Evolutionary conservation across 345 rosid species (phyloP), one percentile per base, ranked within the genome.

Genomic region (Carallia pectinifolia): DNA sequence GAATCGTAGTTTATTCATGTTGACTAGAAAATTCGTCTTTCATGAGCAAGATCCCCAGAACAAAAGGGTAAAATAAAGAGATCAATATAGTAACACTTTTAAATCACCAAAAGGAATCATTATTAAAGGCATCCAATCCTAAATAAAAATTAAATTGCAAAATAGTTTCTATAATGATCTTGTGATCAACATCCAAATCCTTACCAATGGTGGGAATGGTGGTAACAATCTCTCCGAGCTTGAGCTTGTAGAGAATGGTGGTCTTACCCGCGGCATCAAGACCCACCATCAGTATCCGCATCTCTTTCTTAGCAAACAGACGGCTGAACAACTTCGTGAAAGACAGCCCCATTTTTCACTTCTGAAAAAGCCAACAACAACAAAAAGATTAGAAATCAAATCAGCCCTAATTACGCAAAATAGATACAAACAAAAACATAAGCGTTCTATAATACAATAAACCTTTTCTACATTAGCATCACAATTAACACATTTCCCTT

Each of bases 181-280:
- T 12, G 12, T 44, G 50, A 44, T 12, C 50, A 23, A 23, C 23
- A 44, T 44, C 50, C 16, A 44, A 44, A 60, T 37, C 44, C 76
- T 53, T 70, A 80, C 83, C 83, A 48, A 80, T 80, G 61, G 83
- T 80, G 4, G 83, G 83, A 53, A 80, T 80, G 62, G 83, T 80
- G 50, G 83, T 80, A 62, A 80, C 83, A 16, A 80, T 80, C 66
- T 80, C 83, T 48, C 83, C 83, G 9, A 80, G 75, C 74, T 80
- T 80, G 72, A 80, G 81, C 79, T 80, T 80, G 65, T 80, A 80
- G 18, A 80, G 74, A 18, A 80, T 80, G 66, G 83, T 80, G 65
- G 83, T 80, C 77, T 80, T 80, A 77, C 83, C 83, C 64, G 83
- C 83, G 0, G 83, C 83, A 62, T 80, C 83, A 19, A 80, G 81